Percentiles rank a stretch among this genome's conserved stretches.
Evolutionary conservation across 1,284 basidiomycete genomes (phyloP).

Genomic region (Volvariella volvacea): DNA sequence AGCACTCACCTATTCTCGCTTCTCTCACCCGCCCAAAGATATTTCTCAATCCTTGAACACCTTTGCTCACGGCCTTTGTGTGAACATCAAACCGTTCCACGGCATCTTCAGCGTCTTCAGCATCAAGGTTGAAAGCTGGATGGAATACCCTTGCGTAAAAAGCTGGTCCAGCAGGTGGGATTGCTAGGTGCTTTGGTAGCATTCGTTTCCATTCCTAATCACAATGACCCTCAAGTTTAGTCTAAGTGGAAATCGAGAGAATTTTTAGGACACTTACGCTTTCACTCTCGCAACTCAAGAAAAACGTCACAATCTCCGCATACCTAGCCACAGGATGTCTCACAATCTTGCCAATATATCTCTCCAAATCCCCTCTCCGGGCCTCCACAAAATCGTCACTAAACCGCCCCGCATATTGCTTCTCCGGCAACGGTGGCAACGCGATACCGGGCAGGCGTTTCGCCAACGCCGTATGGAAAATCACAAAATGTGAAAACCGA

Average conservation of each 20-base stretch:
- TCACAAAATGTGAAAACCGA: conserved; percentile 80
- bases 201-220: conserved; percentile 70
- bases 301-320: conserved; percentile 76
- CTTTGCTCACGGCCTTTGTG: conserved; percentile 54
- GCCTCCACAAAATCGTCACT: conserved; percentile 79
- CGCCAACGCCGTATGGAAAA: conserved; percentile 64
- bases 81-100: conserved; percentile 61
- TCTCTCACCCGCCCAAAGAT: conserved; percentile 59
- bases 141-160: conserved; percentile 81
- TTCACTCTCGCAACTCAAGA: conserved; percentile 71
- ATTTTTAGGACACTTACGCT: conserved; percentile 47
- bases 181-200: conserved; percentile 51
- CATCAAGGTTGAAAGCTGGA: conserved; percentile 77
- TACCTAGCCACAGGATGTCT: conserved; percentile 77
- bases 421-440: conserved; percentile 76
- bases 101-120: conserved; percentile 53
- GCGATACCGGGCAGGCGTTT: conserved; percentile 68
- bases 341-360: conserved; percentile 66
- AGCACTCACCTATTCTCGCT: conserved; percentile 53
- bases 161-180: conserved; percentile 55
- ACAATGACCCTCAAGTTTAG: too few species aligned
- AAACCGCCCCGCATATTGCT: conserved; percentile 77
- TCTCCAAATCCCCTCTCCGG: conserved; percentile 70
- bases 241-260: too few species aligned
- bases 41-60: conserved; percentile 60